Percentiles rank a stretch among this genome's conserved stretches.
Evolutionary conservation across 805 yeast species (phyloP).

Genomic region (Saccharomycopsis guyanensis): DNA sequence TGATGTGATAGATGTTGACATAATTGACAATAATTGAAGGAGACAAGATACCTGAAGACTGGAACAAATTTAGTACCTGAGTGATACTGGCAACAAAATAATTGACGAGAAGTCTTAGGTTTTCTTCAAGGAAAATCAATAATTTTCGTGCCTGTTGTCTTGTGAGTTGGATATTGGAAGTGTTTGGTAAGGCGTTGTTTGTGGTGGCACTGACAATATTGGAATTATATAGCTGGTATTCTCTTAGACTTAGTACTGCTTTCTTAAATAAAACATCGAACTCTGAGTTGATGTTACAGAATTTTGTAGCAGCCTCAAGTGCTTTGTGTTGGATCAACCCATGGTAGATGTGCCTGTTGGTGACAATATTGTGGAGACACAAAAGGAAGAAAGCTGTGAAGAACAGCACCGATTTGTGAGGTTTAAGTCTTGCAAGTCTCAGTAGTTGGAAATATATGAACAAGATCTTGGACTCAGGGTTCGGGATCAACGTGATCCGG

Average conservation of each 20-base stretch:
- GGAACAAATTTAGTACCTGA: neutral
- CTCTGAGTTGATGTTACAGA: neutral
- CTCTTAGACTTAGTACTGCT: constrained; percentile 1
- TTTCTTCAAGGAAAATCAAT: neutral
- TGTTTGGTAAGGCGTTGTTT: neutral
- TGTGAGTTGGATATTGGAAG: neutral
- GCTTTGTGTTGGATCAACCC: neutral
- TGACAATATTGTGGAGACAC: neutral
- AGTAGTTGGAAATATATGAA: neutral
- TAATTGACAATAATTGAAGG: neutral
- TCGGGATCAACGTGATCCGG: neutral
- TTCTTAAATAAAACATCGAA: constrained; percentile 7
- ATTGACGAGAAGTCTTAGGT: neutral
- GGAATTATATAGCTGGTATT: constrained; percentile 2
- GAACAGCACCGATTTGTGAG: neutral
- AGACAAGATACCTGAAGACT: neutral
- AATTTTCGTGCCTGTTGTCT: neutral
- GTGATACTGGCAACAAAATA: constrained; percentile 1
- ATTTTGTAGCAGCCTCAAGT: neutral
- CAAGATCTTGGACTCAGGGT: neutral
- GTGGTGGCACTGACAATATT: neutral
- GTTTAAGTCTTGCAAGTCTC: neutral
- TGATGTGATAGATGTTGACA: neutral
- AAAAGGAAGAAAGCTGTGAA: neutral
- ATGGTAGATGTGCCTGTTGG: constrained; percentile 1